Conservation (phyloP, 2,329 filamentous ascomycete genomes). For the Diaporthe citri region DNA sequence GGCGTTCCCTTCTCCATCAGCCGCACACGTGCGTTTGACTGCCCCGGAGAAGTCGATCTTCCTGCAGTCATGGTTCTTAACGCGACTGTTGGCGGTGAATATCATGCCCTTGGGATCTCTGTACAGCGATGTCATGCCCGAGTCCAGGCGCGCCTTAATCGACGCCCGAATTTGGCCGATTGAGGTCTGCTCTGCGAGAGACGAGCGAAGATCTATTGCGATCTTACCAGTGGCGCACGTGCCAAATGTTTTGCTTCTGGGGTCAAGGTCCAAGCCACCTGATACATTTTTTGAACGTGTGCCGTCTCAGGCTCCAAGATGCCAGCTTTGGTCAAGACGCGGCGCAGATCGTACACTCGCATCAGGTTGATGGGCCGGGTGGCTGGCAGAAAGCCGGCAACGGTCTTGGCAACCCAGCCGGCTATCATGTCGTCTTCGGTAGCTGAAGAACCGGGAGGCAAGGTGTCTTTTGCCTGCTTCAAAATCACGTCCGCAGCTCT, state of each 20-base stretch:
- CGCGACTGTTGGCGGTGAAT: background rate
- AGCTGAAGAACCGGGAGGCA: background rate
- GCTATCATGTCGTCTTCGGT: constrained; percentile 5
- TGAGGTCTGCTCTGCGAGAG: background rate
- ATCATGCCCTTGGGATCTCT: background rate
- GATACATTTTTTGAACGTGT: background rate
- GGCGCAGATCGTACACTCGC: background rate
- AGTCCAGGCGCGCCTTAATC: background rate
- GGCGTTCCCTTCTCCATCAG: too few relatives aligned
- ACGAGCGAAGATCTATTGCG: background rate
- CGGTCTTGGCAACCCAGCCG: background rate
- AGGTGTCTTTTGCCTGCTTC: background rate
- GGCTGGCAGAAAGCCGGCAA: background rate
- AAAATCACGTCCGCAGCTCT: background rate
- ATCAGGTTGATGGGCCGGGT: background rate
- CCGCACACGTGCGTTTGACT: background rate
- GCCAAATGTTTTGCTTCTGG: background rate
- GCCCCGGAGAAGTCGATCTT: background rate
- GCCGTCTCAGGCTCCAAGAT: background rate
- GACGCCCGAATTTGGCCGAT: background rate
- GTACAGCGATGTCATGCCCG: background rate
- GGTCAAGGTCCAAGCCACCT: background rate
- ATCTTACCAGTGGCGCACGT: background rate
- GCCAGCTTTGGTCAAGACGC: background rate
- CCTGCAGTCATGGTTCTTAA: background rate